Conservation (phyloP, 352 stramenopile species). For the Halophytophthora batemanensis region DNA sequence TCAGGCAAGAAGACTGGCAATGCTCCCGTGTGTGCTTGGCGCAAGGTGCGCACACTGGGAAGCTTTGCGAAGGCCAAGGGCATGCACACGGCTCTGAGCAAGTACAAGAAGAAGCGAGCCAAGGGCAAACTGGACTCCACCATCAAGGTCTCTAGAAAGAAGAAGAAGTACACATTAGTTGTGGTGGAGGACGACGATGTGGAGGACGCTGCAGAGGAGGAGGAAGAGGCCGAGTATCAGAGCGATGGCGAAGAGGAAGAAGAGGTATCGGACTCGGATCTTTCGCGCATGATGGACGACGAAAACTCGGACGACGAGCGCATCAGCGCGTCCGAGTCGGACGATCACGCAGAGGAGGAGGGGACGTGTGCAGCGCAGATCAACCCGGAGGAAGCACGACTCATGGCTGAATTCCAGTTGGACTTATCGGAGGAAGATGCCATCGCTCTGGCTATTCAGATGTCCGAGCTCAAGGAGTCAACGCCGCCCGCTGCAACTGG, state of each 20-base stretch:
- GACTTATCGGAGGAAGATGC: constrained; percentile 76
- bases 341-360: constrained; percentile 37
- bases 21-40: constrained; percentile 4
- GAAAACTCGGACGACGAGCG: constrained; percentile 66
- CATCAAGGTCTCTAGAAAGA: constrained; percentile 13
- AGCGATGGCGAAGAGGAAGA: constrained; percentile 42
- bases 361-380: constrained; percentile 9
- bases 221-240: constrained; percentile 47
- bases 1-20: constrained; percentile 17
- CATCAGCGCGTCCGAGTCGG: constrained; percentile 39
- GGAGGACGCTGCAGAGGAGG: constrained; percentile 27
- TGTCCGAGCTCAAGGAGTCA: constrained; percentile 35
- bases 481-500: constrained; percentile 2
- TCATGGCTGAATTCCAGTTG: constrained; percentile 66
- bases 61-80: constrained; percentile 36
- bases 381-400: constrained; percentile 33
- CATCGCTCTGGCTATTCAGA: constrained; percentile 55
- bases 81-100: constrained; percentile 30
- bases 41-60: constrained; percentile 34
- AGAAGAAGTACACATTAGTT: constrained; percentile 12
- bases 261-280: constrained; percentile 42
- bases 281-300: constrained; percentile 41
- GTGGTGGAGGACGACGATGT: constrained; percentile 21
- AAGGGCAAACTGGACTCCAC: constrained; percentile 23
- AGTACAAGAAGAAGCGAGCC: constrained; percentile 31